These are phyloP conservation scores for Pelargonium nanum DNA, from an alignment of 345 rosid genomes.

Conservation along the genomic window DNA sequence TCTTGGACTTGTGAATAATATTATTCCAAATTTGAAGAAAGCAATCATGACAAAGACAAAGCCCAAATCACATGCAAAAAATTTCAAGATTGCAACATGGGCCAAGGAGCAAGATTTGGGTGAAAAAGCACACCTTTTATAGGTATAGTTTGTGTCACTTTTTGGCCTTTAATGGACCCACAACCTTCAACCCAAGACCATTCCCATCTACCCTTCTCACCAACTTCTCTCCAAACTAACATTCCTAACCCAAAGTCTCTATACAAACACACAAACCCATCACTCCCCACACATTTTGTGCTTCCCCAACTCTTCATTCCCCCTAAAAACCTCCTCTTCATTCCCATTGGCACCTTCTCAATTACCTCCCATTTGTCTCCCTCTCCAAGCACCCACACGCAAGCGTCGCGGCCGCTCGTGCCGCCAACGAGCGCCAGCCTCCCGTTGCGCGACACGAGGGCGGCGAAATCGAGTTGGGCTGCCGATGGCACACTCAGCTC, in stretches of 20 bases:
- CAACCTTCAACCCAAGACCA: constrained; percentile 49
- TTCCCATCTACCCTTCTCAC: constrained; percentile 26
- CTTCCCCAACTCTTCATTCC: constrained; percentile 29
- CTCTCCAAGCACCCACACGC: constrained; percentile 33
- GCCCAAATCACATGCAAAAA: too few relatives aligned
- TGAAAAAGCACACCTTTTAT: constrained; percentile 32
- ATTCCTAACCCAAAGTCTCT: constrained; percentile 43
- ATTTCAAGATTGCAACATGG: constrained; percentile 3
- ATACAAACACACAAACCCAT: constrained; percentile 31
- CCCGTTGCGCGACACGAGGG: constrained; percentile 16
- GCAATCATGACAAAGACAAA: too few relatives aligned
- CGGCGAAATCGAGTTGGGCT: constrained; percentile 39
- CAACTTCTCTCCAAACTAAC: constrained; percentile 32
- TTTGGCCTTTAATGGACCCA: constrained; percentile 15
- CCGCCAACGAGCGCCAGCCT: constrained; percentile 32
- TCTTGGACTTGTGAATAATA: too few relatives aligned
- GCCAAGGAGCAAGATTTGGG: constrained; percentile 26
- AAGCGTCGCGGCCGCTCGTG: constrained; percentile 10
- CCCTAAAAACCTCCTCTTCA: constrained; percentile 25
- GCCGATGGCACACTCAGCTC: constrained; percentile 36
- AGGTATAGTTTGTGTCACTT: constrained; percentile 15
- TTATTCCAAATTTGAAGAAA: too few relatives aligned
- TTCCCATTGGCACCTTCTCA: constrained; percentile 25
- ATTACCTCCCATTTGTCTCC: constrained; percentile 20
- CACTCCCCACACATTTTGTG: constrained; percentile 32